Evolutionary conservation across 192 early-diverging fungal species (phyloP).

Genomic region (Helicostylum pulchrum): DNA sequence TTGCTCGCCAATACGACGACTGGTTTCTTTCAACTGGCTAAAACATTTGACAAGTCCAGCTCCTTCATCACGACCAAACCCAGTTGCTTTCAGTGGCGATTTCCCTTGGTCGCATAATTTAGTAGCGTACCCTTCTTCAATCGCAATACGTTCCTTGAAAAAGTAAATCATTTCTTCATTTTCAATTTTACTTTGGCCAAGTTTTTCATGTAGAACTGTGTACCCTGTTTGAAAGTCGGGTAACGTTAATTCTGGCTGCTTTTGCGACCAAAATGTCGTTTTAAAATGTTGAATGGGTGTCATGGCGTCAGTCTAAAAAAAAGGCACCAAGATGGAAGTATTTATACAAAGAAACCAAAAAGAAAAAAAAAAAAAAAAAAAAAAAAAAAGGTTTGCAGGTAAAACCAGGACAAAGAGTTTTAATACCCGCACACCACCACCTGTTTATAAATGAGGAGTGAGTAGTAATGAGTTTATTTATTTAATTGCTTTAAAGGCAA

Average conservation of each 20-base stretch:
- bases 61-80: slow-evolving; percentile 55
- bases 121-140: slow-evolving; percentile 43
- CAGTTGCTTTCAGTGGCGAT: slow-evolving; percentile 26
- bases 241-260: slow-evolving; percentile 13
- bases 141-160: slow-evolving; percentile 46
- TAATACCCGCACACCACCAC: too few species aligned
- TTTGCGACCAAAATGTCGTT: slow-evolving; percentile 38
- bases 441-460: too few species aligned
- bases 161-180: slow-evolving; percentile 56
- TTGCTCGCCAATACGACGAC: slow-evolving; percentile 38
- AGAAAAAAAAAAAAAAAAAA: neutral
- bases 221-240: slow-evolving; percentile 48
- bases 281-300: slow-evolving; percentile 30
- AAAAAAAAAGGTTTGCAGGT: too few species aligned
- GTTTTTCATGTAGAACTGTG: slow-evolving; percentile 48
- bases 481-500: too few species aligned
- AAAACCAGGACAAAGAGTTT: too few species aligned
- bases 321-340: too few species aligned
- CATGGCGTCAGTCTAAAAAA: too few species aligned
- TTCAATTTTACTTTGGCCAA: slow-evolving; percentile 49
- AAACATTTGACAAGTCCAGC: slow-evolving; percentile 50
- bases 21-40: slow-evolving; percentile 45
- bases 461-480: too few species aligned
- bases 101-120: slow-evolving; percentile 33
- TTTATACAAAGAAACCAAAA: too few species aligned